Evolutionary conservation across 257 asterid genomes (phyloP).

Genomic region (Solanum stenotomum): DNA sequence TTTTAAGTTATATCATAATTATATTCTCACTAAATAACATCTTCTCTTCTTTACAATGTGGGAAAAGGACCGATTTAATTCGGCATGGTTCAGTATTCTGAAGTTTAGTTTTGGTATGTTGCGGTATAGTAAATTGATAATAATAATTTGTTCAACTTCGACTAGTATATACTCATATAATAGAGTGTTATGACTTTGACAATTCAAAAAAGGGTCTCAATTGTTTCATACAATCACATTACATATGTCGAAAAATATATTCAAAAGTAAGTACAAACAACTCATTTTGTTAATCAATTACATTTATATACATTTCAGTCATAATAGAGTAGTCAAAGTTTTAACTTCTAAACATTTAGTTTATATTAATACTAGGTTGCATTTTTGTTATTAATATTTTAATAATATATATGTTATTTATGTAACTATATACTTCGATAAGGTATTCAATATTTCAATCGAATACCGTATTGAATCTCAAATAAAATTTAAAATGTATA

Average conservation of each 20-base stretch:
- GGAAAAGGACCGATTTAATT: not conserved
- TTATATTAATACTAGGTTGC: not conserved
- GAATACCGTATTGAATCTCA: too few relatives aligned
- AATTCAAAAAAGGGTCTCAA: not conserved
- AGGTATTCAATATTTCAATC: too few relatives aligned
- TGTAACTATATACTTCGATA: too few relatives aligned
- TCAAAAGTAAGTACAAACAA: not conserved
- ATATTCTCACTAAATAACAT: not conserved
- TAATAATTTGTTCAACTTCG: too few relatives aligned
- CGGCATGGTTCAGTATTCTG: not conserved
- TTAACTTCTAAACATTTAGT: not conserved
- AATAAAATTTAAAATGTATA: too few relatives aligned
- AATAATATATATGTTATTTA: too few relatives aligned
- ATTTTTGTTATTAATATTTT: not conserved
- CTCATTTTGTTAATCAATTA: not conserved
- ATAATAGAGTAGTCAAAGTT: not conserved
- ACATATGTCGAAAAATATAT: too few relatives aligned
- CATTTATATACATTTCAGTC: not conserved
- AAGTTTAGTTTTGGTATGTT: not conserved
- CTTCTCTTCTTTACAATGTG: not conserved
- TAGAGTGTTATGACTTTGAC: not conserved
- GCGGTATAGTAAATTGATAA: not conserved
- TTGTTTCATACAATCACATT: too few relatives aligned
- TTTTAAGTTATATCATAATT: too few relatives aligned
- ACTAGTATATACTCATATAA: not conserved